Evolutionary conservation across 345 rosid species (phyloP).

Genomic region (Anacardium occidentale): DNA sequence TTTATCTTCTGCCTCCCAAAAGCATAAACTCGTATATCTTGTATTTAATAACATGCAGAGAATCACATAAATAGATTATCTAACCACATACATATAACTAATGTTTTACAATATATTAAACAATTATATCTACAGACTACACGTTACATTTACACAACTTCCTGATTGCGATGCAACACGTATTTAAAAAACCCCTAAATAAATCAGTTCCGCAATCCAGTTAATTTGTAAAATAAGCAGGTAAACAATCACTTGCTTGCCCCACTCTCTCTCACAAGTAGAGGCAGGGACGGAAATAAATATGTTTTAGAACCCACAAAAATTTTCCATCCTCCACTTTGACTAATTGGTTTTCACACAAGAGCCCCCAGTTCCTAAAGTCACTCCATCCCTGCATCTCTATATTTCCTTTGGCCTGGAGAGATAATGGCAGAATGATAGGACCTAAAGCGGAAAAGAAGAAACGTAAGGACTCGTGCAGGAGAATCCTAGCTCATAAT

Average conservation of each 20-base stretch:
- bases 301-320: too few species aligned
- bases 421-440: too few species aligned
- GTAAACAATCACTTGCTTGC: background rate
- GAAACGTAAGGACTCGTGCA: too few species aligned
- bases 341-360: too few species aligned
- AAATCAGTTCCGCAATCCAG: background rate
- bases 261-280: too few species aligned
- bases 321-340: too few species aligned
- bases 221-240: background rate
- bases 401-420: background rate
- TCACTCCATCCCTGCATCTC: background rate
- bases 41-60: background rate
- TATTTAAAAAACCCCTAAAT: background rate
- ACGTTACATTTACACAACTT: background rate
- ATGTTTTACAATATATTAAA: background rate
- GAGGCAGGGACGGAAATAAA: too few species aligned
- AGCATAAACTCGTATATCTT: background rate
- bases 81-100: background rate
- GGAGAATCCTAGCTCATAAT: too few species aligned
- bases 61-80: background rate
- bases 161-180: background rate
- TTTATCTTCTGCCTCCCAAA: background rate
- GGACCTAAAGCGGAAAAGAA: too few species aligned
- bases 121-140: background rate
- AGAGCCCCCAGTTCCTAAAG: too few species aligned